Evolutionary conservation across 495 filamentous ascomycete genomes (phyloP).

Genomic region (Tuber aestivum): DNA sequence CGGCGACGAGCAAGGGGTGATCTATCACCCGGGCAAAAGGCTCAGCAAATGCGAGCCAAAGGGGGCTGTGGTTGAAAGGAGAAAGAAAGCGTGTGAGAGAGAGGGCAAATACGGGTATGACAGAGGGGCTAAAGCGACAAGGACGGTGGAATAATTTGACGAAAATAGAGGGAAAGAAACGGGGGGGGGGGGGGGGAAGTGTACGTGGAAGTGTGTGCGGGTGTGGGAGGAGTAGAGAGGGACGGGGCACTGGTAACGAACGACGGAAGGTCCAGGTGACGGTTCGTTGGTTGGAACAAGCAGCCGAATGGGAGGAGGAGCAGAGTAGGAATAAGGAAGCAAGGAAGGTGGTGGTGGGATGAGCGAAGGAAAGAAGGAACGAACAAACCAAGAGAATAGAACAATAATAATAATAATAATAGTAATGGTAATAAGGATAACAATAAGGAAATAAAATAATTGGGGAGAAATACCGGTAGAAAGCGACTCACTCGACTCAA

Average conservation of each 20-base stretch:
- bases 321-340: neutral
- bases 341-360: neutral
- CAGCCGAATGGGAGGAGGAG: conserved; percentile 25
- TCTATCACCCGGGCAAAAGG: conserved; percentile 34
- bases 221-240: conserved; percentile 25
- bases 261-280: conserved; percentile 36
- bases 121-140: conserved; percentile 12
- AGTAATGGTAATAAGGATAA: neutral
- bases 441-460: neutral
- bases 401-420: neutral
- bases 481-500: neutral
- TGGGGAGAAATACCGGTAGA: neutral
- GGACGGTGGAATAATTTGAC: conserved; percentile 14
- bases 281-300: conserved; percentile 30
- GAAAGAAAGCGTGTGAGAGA: conserved; percentile 4
- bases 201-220: conserved; percentile 15
- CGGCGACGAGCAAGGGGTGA: conserved; percentile 11
- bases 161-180: conserved; percentile 18
- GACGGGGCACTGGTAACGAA: conserved; percentile 30
- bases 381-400: neutral
- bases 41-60: conserved; percentile 26
- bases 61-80: conserved; percentile 10
- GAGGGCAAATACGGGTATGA: neutral
- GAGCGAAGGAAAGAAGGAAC: neutral
- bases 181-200: conserved; percentile 13